Conservation (phyloP, 1,284 basidiomycete genomes). For the Rhodotorula mucilaginosa region DNA sequence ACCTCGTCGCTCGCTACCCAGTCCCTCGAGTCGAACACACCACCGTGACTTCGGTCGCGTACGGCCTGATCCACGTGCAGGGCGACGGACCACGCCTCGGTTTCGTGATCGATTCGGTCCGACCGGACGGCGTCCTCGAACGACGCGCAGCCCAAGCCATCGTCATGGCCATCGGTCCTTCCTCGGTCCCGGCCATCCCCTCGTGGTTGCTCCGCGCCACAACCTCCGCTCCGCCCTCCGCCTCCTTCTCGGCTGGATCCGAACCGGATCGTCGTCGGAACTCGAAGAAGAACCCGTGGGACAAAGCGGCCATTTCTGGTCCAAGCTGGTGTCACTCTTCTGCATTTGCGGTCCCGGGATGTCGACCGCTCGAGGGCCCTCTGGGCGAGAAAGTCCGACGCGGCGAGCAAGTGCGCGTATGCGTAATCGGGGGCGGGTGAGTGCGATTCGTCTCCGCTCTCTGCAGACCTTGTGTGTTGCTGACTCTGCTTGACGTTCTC, state of each 20-base stretch:
- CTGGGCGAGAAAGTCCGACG: constrained; percentile 11
- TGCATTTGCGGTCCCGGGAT: constrained; percentile 42
- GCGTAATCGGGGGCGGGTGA: constrained; percentile 48
- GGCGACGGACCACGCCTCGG: constrained; percentile 14
- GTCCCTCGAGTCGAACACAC: constrained; percentile 30
- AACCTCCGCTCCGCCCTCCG: no score
- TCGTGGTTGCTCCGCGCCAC: constrained; percentile 17
- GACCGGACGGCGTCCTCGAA: constrained; percentile 13
- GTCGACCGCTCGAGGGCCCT: constrained; percentile 25
- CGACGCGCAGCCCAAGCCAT: constrained; percentile 28
- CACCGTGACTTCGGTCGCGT: constrained; percentile 27
- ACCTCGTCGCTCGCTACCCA: constrained; percentile 43
- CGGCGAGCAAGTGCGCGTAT: constrained; percentile 30
- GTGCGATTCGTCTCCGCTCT: neutral
- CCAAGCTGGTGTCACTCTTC: constrained; percentile 48
- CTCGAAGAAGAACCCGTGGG: neutral
- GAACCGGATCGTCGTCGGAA: neutral
- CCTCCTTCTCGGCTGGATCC: no score
- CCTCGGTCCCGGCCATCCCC: constrained; percentile 45
- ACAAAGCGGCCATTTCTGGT: constrained; percentile 19
- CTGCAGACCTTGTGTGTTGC: neutral
- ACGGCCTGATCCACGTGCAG: constrained; percentile 20
- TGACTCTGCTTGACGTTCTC: neutral
- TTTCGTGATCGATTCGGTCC: constrained; percentile 15
- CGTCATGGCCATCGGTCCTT: constrained; percentile 48